Percentiles rank a stretch among this genome's conserved stretches.
Conservation (phyloP, 2,329 filamentous ascomycete species). For the Xylariaceae sp. region DNA sequence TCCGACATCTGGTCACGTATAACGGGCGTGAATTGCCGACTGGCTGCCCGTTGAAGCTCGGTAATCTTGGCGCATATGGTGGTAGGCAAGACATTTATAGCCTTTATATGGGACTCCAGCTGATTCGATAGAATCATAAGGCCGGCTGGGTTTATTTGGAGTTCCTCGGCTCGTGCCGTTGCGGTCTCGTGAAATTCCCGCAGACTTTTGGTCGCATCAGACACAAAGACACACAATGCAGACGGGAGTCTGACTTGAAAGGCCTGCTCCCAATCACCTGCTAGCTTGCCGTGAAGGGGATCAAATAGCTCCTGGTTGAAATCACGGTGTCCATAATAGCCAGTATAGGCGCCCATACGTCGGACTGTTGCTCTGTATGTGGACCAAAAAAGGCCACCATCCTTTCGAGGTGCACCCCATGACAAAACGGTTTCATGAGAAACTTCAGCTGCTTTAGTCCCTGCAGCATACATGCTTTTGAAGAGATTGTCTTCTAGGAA, state of each 20-base stretch:
- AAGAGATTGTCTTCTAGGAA: conserved; percentile 41
- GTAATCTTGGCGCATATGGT: conserved; percentile 36
- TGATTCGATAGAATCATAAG: conserved; percentile 35
- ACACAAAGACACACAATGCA: conserved; percentile 20
- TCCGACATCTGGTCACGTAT: conserved; percentile 41
- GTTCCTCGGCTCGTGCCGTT: conserved; percentile 19
- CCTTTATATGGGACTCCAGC: conserved; percentile 35
- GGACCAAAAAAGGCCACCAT: conserved; percentile 44
- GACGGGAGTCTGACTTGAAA: conserved; percentile 26
- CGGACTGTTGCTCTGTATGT: conserved; percentile 49
- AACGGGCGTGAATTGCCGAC: conserved; percentile 47
- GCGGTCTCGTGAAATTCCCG: conserved; percentile 25
- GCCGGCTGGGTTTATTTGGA: conserved; percentile 21
- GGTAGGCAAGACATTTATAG: conserved; percentile 35
- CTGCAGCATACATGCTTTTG: conserved; percentile 37
- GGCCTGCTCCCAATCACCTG: conserved; percentile 27
- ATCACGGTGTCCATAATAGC: conserved; percentile 28
- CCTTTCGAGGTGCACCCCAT: conserved; percentile 37
- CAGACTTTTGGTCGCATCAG: conserved; percentile 16
- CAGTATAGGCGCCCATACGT: conserved; percentile 29
- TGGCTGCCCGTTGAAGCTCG: conserved; percentile 46
- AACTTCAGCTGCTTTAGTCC: conserved; percentile 35
- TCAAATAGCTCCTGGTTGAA: conserved; percentile 29
- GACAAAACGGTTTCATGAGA: conserved; percentile 33
- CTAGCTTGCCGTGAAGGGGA: conserved; percentile 21